These are phyloP conservation scores for Oehlia diaphana DNA, from an alignment of 192 early-diverging fungal genomes.

Conservation along the genomic window DNA sequence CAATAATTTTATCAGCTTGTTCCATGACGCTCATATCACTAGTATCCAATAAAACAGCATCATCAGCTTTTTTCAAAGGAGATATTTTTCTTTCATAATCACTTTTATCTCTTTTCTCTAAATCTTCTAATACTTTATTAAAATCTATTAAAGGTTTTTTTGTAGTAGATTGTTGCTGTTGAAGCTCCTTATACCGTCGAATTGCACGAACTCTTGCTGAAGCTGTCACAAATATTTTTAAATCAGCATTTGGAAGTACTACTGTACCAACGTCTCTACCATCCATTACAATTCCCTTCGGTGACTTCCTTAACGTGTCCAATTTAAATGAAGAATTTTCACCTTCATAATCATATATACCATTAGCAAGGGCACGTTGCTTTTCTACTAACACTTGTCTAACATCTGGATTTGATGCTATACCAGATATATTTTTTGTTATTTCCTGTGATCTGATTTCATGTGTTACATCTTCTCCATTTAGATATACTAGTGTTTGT, in stretches of 20 bases:
- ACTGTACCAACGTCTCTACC: conserved; percentile 80
- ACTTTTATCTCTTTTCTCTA: conserved; percentile 64
- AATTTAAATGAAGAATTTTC: no score
- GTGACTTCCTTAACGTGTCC: not conserved
- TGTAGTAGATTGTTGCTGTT: not conserved
- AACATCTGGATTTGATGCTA: conserved; percentile 60
- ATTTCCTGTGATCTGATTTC: conserved; percentile 62
- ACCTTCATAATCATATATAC: not conserved
- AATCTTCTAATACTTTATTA: conserved; percentile 41
- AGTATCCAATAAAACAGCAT: conserved; percentile 78
- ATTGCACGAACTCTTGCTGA: conserved; percentile 64
- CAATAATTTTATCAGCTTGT: conserved; percentile 65
- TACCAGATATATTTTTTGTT: conserved; percentile 53
- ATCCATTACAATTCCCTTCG: conserved; percentile 77
- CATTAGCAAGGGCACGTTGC: conserved; percentile 54
- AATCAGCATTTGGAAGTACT: conserved; percentile 71
- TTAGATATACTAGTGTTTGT: conserved; percentile 39
- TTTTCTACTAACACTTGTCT: conserved; percentile 55
- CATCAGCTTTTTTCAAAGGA: conserved; percentile 68
- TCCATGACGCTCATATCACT: conserved; percentile 63
- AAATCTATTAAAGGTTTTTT: conserved; percentile 15
- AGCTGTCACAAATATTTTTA: conserved; percentile 77
- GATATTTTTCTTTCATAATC: conserved; percentile 66
- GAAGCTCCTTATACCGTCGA: conserved; percentile 64
- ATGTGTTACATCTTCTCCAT: conserved; percentile 64